Conservation (phyloP, 495 filamentous ascomycete species). For the Aspergillus ellipticus region DNA sequence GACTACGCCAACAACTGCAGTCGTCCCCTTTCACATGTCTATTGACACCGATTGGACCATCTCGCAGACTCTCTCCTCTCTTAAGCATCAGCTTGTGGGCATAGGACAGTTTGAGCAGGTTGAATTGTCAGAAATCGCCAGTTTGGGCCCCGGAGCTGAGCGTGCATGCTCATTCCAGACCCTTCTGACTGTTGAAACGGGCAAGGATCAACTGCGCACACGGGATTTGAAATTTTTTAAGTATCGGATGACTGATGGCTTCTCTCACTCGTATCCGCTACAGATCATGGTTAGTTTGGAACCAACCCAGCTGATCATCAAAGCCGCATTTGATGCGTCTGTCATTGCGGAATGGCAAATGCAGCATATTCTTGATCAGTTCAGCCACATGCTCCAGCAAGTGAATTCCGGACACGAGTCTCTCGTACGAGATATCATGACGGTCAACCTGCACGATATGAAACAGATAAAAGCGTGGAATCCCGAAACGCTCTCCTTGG, state of each 20-base stretch:
- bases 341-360: slow-evolving; percentile 10
- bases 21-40: slow-evolving; percentile 10
- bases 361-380: slow-evolving; percentile 13
- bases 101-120: slow-evolving; percentile 39
- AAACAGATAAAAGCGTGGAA: slow-evolving; percentile 12
- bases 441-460: slow-evolving; percentile 6
- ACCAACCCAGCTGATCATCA: not conserved
- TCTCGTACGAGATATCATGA: slow-evolving; percentile 2
- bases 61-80: slow-evolving; percentile 25
- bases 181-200: slow-evolving; percentile 3
- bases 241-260: not conserved
- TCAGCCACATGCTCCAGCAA: slow-evolving; percentile 17
- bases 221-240: not conserved
- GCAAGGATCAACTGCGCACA: not conserved
- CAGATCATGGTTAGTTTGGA: slow-evolving; percentile 1
- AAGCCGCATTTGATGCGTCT: slow-evolving; percentile 9
- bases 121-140: slow-evolving; percentile 50
- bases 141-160: slow-evolving; percentile 43
- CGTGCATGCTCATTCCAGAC: slow-evolving; percentile 52
- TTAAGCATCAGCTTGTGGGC: slow-evolving; percentile 30
- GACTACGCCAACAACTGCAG: slow-evolving; percentile 33
- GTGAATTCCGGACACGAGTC: not conserved
- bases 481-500: not conserved
- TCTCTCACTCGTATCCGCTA: slow-evolving; percentile 15
- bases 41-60: not conserved